Conservation (phyloP, 1,284 basidiomycete genomes). For the Pascua sp. region DNA sequence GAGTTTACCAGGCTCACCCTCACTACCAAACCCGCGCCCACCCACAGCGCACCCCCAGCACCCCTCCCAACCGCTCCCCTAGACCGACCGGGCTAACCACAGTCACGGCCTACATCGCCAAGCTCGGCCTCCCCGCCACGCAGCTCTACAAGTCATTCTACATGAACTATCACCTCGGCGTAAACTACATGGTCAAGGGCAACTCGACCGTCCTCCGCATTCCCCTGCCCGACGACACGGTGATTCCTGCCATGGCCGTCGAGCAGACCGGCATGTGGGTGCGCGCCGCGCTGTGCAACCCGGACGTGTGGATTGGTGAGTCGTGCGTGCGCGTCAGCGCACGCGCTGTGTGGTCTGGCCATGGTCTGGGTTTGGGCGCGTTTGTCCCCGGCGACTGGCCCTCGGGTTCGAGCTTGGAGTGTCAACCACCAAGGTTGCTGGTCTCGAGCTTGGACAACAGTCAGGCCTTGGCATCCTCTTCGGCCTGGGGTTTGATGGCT, state of each 20-base stretch:
- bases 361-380: no score
- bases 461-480: no score
- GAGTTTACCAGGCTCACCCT: no score
- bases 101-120: slow-evolving; percentile 29
- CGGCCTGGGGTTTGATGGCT: no score
- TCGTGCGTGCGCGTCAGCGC: no score
- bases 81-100: no score
- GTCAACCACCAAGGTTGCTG: no score
- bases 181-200: slow-evolving; percentile 5
- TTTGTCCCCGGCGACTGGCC: not conserved
- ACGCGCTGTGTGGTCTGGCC: not conserved
- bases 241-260: slow-evolving; percentile 23
- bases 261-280: slow-evolving; percentile 35
- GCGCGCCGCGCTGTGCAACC: slow-evolving; percentile 28
- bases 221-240: slow-evolving; percentile 28
- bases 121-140: slow-evolving; percentile 19
- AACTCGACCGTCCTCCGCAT: slow-evolving; percentile 14
- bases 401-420: no score
- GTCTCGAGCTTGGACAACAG: no score
- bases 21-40: not conserved
- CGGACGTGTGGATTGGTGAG: slow-evolving; percentile 35
- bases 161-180: slow-evolving; percentile 10
- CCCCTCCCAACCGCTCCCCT: not conserved
- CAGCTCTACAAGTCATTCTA: slow-evolving; percentile 19
- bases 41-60: not conserved